Evolutionary conservation across 163 green algal genomes (phyloP).

Genomic region (Chlorella variabilis): DNA sequence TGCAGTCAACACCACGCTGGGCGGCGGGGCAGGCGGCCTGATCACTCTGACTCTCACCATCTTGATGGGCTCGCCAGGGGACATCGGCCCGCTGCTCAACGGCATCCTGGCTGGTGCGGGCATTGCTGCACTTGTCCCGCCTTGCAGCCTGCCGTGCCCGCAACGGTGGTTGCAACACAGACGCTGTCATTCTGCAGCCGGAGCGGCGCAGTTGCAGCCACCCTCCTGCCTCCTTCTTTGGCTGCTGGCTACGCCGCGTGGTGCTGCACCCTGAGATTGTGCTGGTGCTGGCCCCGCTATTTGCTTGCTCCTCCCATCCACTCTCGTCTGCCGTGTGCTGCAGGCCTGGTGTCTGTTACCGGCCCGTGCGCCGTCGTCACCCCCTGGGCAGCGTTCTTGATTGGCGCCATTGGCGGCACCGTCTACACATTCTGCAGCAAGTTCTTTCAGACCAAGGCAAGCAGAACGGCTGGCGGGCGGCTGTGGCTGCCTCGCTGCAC

Average conservation of each 20-base stretch:
- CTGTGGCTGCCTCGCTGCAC: not conserved
- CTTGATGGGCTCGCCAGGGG: constrained; percentile 18
- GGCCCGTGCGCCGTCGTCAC: constrained; percentile 75
- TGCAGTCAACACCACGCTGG: constrained; percentile 79
- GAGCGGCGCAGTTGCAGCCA: too few species aligned
- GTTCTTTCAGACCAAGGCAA: not conserved
- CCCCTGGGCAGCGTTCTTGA: constrained; percentile 85
- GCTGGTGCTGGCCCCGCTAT: not conserved
- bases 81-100: constrained; percentile 61
- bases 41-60: constrained; percentile 66
- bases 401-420: constrained; percentile 68
- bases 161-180: too few species aligned
- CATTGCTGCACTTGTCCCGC: too few species aligned
- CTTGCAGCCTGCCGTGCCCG: too few species aligned
- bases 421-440: constrained; percentile 55
- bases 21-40: constrained; percentile 72
- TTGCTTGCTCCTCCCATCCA: too few species aligned
- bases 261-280: not conserved
- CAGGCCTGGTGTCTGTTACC: constrained; percentile 81
- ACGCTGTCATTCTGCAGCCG: too few species aligned
- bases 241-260: too few species aligned
- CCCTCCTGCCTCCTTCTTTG: too few species aligned
- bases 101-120: constrained; percentile 84
- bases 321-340: too few species aligned
- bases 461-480: not conserved